phyloP scores from a whole-genome alignment of 768 basidiomycete species.

The Exidia glandulosa region DNA sequence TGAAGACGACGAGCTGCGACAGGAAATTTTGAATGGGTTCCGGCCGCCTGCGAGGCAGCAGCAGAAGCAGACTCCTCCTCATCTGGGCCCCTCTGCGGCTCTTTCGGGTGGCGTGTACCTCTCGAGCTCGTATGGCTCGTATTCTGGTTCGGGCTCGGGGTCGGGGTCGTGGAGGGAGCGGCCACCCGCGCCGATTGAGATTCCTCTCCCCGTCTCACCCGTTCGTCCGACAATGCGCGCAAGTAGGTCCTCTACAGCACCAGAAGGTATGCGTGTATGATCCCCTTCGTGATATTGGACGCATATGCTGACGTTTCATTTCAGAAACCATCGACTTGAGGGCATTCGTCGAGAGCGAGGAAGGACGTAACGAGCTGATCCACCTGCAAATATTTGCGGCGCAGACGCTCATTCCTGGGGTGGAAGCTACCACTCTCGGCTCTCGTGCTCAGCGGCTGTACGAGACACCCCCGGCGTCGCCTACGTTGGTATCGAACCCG shows the following conservation, averaged over 20 bases:
- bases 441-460: neutral
- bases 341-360: neutral
- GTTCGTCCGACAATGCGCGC: neutral
- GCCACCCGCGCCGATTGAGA: neutral
- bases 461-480: neutral
- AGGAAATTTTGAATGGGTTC: neutral
- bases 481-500: neutral
- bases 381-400: neutral
- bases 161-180: neutral
- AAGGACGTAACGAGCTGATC: neutral
- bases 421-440: no score
- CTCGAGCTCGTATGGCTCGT: no score
- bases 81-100: neutral
- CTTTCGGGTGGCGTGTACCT: no score
- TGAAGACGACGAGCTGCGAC: neutral
- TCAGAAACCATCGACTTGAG: neutral
- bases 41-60: neutral
- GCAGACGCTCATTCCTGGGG: no score
- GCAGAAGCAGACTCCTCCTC: neutral
- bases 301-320: neutral
- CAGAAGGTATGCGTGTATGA: neutral
- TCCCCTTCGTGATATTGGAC: no score
- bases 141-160: no score
- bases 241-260: neutral
- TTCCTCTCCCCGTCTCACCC: neutral